Evolutionary conservation across 1,284 basidiomycete species (phyloP).

Genomic region (Tylopilus sp.): DNA sequence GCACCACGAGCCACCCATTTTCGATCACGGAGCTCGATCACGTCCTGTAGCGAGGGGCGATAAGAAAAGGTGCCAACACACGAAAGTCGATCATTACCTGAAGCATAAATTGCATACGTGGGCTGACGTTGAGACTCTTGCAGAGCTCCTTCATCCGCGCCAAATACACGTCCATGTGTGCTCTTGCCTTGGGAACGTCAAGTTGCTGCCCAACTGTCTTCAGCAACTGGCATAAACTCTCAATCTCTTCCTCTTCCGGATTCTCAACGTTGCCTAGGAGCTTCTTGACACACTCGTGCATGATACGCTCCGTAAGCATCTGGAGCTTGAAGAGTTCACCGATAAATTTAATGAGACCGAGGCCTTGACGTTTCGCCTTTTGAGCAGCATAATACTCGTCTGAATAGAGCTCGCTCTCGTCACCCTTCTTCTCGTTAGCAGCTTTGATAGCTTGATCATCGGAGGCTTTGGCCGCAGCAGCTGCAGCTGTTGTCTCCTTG

Average conservation of each 20-base stretch:
- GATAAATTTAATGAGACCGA: slow-evolving; percentile 96
- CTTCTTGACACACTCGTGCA: slow-evolving; percentile 96
- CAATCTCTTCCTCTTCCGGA: slow-evolving; percentile 96
- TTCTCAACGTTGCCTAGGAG: slow-evolving; percentile 87
- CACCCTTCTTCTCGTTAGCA: slow-evolving; percentile 50
- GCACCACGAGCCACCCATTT: slow-evolving; percentile 77
- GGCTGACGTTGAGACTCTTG: slow-evolving; percentile 69
- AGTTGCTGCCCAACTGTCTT: slow-evolving; percentile 82
- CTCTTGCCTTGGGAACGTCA: slow-evolving; percentile 74
- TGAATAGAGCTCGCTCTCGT: slow-evolving; percentile 73
- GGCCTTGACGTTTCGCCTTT: slow-evolving; percentile 94
- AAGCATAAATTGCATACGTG: slow-evolving; percentile 94
- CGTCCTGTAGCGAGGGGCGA: slow-evolving; percentile 49
- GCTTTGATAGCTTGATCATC: slow-evolving; percentile 62
- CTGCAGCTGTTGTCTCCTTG: slow-evolving; percentile 59
- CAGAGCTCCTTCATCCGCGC: slow-evolving; percentile 79
- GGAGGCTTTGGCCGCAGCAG: slow-evolving; percentile 52
- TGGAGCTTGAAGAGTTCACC: slow-evolving; percentile 96
- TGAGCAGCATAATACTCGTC: slow-evolving; percentile 96
- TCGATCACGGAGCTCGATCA: slow-evolving; percentile 82
- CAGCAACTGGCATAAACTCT: slow-evolving; percentile 90
- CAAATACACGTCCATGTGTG: slow-evolving; percentile 92
- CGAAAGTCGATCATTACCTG: slow-evolving; percentile 51
- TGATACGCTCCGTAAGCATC: slow-evolving; percentile 92
- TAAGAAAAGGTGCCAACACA: slow-evolving; percentile 11